Evolutionary conservation across 768 basidiomycete species (phyloP).

Genomic region (Tylopilus intermedius): DNA sequence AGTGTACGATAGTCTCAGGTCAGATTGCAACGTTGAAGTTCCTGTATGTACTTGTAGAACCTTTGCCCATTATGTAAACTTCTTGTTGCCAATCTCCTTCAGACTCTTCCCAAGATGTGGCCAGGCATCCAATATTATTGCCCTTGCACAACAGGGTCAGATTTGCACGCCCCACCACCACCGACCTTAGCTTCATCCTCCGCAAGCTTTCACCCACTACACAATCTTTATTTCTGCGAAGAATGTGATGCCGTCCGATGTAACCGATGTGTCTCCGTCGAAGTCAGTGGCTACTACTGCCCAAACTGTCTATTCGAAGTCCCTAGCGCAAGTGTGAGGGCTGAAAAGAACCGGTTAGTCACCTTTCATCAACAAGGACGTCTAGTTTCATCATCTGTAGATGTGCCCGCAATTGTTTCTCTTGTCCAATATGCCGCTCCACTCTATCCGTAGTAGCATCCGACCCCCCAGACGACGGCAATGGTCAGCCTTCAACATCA

Average conservation of each 20-base stretch:
- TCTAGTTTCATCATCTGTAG: slow-evolving; percentile 36
- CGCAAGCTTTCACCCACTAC: slow-evolving; percentile 76
- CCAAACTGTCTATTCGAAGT: slow-evolving; percentile 99
- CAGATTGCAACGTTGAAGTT: no score
- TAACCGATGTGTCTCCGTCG: slow-evolving; percentile 84
- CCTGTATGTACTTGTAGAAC: slow-evolving; percentile 4
- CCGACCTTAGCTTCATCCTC: slow-evolving; percentile 75
- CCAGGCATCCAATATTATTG: slow-evolving; percentile 63
- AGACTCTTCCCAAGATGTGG: slow-evolving; percentile 28
- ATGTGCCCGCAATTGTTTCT: slow-evolving; percentile 97
- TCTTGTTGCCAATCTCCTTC: not conserved
- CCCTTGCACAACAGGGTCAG: slow-evolving; percentile 54
- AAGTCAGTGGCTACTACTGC: slow-evolving; percentile 97
- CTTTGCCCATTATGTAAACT: slow-evolving; percentile 10
- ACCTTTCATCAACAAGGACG: slow-evolving; percentile 7
- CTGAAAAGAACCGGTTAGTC: slow-evolving; percentile 87
- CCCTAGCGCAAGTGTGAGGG: slow-evolving; percentile 95
- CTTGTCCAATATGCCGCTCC: slow-evolving; percentile 90
- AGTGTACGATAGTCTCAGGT: slow-evolving; percentile 43
- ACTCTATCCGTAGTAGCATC: slow-evolving; percentile 89
- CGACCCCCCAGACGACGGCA: slow-evolving; percentile 63
- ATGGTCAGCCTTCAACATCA: slow-evolving; percentile 49
- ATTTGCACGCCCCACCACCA: slow-evolving; percentile 52
- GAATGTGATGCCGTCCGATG: slow-evolving; percentile 96
- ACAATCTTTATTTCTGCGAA: slow-evolving; percentile 92